Evolutionary conservation across 306 rosid genomes (phyloP), one percentile per base, ranked within the genome.

Genomic region (Bauhinia variegata): DNA sequence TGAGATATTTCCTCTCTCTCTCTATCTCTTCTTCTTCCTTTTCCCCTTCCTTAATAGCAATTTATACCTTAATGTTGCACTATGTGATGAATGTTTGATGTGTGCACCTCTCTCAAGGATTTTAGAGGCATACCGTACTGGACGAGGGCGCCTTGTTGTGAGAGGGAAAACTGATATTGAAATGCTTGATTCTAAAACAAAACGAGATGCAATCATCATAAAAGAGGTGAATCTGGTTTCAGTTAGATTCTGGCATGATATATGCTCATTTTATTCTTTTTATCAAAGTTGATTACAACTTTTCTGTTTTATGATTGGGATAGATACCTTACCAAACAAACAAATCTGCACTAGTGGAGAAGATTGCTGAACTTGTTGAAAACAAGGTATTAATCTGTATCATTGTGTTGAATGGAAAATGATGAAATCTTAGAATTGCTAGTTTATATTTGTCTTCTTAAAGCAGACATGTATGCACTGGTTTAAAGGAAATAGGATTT

Each of bases 331-430:
- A 90, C 79, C 99, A 86, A 81, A 88, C 96, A 34, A 90, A 93
- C 79, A 93, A 93, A 82, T 73, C 99, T 62, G 68, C 95, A 32
- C 82, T 93, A 53, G 97, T 93, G 81, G 86, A 86, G 84, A 93
- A 86, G 96, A 93, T 93, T 70, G 99, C 99, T 5, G 95, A 93
- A 56, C 97, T 86, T 54, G 99, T 93, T 68, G 97, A 93, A 78
- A 85, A 61, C 67, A 93, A 88, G 99, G 99, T 93, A 79, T 60
- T 47, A 9, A 79, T 60, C 41, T 7, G 85, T 83, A 81, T 75
- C 44, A 11, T 43, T 41, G 4, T 63, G 37, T 60, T 57, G 17
- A 63, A 10, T 52, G 55, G 44, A 23, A 6, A 15, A n/a, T 63
- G 15, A 30, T 48, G 39, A n/a, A 62, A 50, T 72, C 43, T 6